Evolutionary conservation across 495 filamentous ascomycete species (phyloP).

Genomic region (Clohesyomyces aquaticus): DNA sequence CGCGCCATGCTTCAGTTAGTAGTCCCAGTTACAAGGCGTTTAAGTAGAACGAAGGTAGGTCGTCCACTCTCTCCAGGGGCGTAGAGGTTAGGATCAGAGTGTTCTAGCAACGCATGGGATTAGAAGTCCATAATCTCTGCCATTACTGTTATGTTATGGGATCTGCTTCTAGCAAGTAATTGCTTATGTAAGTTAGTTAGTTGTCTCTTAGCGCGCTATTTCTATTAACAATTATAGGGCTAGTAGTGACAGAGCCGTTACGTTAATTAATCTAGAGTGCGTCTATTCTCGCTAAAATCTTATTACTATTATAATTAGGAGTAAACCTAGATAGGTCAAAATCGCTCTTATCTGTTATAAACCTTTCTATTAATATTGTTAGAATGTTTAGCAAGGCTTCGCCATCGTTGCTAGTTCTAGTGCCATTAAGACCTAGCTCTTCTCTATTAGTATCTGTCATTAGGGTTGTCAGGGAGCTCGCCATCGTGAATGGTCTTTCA

Average conservation of each 20-base stretch:
- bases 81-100: slow-evolving; percentile 5
- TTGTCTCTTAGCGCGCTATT: no score
- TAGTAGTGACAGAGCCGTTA: not conserved
- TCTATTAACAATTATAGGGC: no score
- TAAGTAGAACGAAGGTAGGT: slow-evolving; percentile 7
- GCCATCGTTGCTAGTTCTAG: no score
- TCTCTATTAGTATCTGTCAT: slow-evolving; percentile 8
- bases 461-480: slow-evolving; percentile 7
- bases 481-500: slow-evolving; percentile 5
- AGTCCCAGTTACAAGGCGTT: not conserved
- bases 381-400: no score
- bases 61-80: slow-evolving; percentile 1
- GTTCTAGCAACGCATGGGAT: slow-evolving; percentile 1
- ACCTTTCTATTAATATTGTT: no score
- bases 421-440: slow-evolving; percentile 6
- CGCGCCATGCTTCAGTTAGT: not conserved
- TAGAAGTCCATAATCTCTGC: slow-evolving; percentile 2
- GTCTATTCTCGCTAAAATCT: not conserved
- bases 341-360: no score
- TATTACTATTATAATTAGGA: no score
- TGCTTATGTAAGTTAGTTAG: slow-evolving; percentile 2
- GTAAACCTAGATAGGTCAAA: no score
- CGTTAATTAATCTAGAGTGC: slow-evolving; percentile 2
- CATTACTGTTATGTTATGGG: slow-evolving; percentile 6
- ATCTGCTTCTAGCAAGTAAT: slow-evolving; percentile 6